phyloP scores from a whole-genome alignment of 1,284 basidiomycete species.

The Ustilago vetiveriae region DNA sequence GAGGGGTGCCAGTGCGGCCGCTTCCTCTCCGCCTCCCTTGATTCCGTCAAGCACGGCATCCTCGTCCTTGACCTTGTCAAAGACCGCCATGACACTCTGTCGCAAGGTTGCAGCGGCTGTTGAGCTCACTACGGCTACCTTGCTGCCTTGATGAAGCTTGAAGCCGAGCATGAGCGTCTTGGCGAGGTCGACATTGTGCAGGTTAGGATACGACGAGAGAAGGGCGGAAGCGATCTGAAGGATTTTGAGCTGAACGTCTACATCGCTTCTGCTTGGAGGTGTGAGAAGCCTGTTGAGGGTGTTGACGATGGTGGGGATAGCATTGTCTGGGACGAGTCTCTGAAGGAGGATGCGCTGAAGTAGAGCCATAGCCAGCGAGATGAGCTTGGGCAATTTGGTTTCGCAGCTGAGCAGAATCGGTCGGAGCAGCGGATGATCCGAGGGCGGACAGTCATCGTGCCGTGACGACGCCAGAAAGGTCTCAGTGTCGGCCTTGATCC shows the following conservation, averaged over 20 bases:
- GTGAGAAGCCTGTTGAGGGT: conserved; percentile 55
- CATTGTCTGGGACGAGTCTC: conserved; percentile 72
- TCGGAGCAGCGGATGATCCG: conserved; percentile 77
- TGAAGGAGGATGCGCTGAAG: conserved; percentile 89
- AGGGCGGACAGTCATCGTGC: conserved; percentile 15
- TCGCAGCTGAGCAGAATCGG: conserved; percentile 94
- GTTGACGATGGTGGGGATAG: conserved; percentile 40
- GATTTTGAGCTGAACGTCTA: conserved; percentile 65
- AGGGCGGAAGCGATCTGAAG: conserved; percentile 62
- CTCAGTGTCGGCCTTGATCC: conserved; percentile 50
- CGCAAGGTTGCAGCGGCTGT: conserved; percentile 95
- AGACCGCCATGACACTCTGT: conserved; percentile 96
- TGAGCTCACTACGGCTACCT: conserved; percentile 93
- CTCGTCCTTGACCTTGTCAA: conserved; percentile 90
- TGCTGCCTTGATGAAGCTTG: conserved; percentile 85
- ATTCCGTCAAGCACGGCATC: conserved; percentile 69
- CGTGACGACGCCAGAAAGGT: conserved; percentile 30
- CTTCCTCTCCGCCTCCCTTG: conserved; percentile 59
- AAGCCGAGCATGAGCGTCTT: conserved; percentile 86
- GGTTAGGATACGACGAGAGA: conserved; percentile 52
- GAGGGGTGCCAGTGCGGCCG: conserved; percentile 58
- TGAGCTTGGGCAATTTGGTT: conserved; percentile 91
- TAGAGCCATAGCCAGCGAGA: conserved; percentile 88
- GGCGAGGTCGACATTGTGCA: conserved; percentile 58
- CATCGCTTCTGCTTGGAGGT: conserved; percentile 51